A percentile compares a stretch with the other conserved stretches of the same genome.
Conservation (phyloP, 352 stramenopile genomes). For the Phytophthora melonis region DNA sequence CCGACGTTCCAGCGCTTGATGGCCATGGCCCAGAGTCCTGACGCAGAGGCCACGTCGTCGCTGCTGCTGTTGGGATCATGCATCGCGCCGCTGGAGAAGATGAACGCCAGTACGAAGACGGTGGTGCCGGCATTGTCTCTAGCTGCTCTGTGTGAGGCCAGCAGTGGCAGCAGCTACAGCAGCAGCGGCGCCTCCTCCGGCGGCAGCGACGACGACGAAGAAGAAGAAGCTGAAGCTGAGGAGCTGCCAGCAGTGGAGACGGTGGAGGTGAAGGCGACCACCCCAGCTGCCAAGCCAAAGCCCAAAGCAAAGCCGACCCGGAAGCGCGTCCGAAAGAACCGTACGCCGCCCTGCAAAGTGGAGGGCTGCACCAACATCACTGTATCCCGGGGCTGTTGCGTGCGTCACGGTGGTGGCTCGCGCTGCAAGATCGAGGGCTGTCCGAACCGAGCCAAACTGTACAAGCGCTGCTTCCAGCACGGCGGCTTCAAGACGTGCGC, state of each 20-base stretch:
- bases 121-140: conserved; percentile 12
- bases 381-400: conserved; percentile 60
- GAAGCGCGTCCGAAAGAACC: conserved; percentile 45
- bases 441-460: conserved; percentile 38
- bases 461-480: conserved; percentile 40
- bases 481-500: conserved; percentile 63
- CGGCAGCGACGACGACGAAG: conserved; percentile 30
- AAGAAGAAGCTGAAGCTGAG: not conserved
- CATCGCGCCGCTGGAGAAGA: conserved; percentile 44
- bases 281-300: conserved; percentile 4
- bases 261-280: not conserved
- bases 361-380: conserved; percentile 70
- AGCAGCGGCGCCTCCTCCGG: conserved; percentile 22
- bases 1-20: conserved; percentile 29
- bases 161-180: conserved; percentile 28
- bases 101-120: conserved; percentile 20
- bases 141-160: conserved; percentile 24
- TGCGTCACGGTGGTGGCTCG: conserved; percentile 63
- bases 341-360: conserved; percentile 67
- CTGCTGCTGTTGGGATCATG: conserved; percentile 38
- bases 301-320: conserved; percentile 12
- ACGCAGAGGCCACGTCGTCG: conserved; percentile 20
- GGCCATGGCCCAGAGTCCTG: conserved; percentile 20
- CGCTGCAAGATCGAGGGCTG: conserved; percentile 46
- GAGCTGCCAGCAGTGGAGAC: not conserved